phyloP scores from a whole-genome alignment of 495 filamentous ascomycete species.

The Hypoxylon lienhwacheense region DNA sequence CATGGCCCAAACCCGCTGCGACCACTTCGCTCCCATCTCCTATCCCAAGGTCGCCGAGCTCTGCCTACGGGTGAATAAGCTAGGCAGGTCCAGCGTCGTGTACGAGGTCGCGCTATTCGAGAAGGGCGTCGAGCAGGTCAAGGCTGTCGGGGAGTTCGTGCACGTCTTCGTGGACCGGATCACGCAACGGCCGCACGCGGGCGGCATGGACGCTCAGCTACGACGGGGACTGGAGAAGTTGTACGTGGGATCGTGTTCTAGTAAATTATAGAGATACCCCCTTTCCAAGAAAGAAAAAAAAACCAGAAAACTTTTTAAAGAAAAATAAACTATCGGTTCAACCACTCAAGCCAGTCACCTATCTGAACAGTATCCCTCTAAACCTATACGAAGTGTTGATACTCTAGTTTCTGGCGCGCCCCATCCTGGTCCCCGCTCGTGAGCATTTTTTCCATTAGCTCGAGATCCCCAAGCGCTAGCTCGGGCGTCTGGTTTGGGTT shows the following conservation, averaged over 20 bases:
- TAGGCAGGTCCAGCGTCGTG: conserved; percentile 85
- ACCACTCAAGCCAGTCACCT: too few relatives aligned
- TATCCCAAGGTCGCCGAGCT: conserved; percentile 84
- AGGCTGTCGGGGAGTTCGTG: conserved; percentile 81
- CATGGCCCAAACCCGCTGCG: conserved; percentile 78
- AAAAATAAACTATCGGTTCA: too few relatives aligned
- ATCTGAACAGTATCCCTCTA: too few relatives aligned
- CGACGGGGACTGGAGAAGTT: conserved; percentile 57
- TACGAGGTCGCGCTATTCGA: conserved; percentile 92
- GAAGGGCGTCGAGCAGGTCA: conserved; percentile 69
- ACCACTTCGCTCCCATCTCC: conserved; percentile 81
- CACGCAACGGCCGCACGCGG: conserved; percentile 62
- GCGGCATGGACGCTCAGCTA: conserved; percentile 60
- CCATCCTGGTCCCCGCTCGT: conserved; percentile 62
- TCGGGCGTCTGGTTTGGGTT: conserved; percentile 63
- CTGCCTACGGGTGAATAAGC: conserved; percentile 76
- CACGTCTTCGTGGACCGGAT: conserved; percentile 86
- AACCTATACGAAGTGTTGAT: conserved; percentile 35
- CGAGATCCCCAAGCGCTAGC: conserved; percentile 69
- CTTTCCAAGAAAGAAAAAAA: too few relatives aligned
- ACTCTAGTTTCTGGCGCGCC: conserved; percentile 43
- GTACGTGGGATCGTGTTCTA: conserved; percentile 16
- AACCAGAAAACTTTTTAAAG: too few relatives aligned
- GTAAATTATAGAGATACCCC: conserved; percentile 30
- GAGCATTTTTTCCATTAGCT: conserved; percentile 67